A percentile compares a stretch with the other conserved stretches of the same genome.
phyloP scores from a whole-genome alignment of 140 eudicot genomes.

The Erigeron philadelphicus region DNA sequence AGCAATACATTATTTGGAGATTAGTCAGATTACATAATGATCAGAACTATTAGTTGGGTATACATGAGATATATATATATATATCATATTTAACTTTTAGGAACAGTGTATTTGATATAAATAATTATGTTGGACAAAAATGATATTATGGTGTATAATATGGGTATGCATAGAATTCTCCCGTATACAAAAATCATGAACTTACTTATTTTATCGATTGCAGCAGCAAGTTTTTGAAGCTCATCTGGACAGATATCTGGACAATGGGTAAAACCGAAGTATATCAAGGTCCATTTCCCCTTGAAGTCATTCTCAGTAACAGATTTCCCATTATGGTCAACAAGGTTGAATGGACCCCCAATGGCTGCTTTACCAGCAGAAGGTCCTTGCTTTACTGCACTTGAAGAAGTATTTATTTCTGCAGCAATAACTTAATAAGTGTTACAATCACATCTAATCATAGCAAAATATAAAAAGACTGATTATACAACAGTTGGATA shows the following conservation, averaged over 20 bases:
- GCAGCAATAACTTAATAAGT: slow-evolving; percentile 27
- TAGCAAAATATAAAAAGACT: not conserved
- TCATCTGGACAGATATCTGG: slow-evolving; percentile 99
- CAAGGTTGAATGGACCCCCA: slow-evolving; percentile 86
- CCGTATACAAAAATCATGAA: not conserved
- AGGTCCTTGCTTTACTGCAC: slow-evolving; percentile 75
- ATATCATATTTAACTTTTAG: too few relatives aligned
- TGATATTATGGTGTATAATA: too few relatives aligned
- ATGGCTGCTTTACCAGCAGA: slow-evolving; percentile 92
- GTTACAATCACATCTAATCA: not conserved
- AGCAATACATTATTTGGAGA: too few relatives aligned
- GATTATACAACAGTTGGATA: not conserved
- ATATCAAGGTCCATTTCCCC: slow-evolving; percentile 80
- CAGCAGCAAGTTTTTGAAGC: slow-evolving; percentile 77
- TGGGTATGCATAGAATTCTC: too few relatives aligned
- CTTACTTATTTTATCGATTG: slow-evolving; percentile 89
- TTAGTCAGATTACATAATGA: too few relatives aligned
- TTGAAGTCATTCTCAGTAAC: slow-evolving; percentile 75
- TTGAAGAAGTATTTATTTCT: slow-evolving; percentile 63
- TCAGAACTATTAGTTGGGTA: too few relatives aligned
- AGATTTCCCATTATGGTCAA: slow-evolving; percentile 77
- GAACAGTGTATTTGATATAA: too few relatives aligned
- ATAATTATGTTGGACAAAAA: too few relatives aligned
- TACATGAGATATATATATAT: too few relatives aligned
- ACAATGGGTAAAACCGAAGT: slow-evolving; percentile 93